Evolutionary conservation across 2,329 filamentous ascomycete species (phyloP).

Genomic region (Arthrobotrys pseudoclavata): DNA sequence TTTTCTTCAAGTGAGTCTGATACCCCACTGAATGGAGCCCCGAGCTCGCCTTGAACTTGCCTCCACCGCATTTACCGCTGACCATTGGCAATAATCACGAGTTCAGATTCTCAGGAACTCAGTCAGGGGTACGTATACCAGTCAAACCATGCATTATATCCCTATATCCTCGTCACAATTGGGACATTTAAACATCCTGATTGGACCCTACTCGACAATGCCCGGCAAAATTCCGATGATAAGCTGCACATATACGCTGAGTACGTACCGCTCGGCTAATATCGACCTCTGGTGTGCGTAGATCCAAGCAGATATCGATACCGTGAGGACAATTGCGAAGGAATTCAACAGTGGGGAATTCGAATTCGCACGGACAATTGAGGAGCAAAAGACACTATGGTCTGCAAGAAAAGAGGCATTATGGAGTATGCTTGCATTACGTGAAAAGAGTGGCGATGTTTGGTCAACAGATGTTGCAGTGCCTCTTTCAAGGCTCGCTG

Average conservation of each 20-base stretch:
- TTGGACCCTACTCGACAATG: slow-evolving; percentile 42
- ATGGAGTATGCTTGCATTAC: slow-evolving; percentile 81
- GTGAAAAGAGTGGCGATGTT: slow-evolving; percentile 74
- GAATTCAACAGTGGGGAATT: slow-evolving; percentile 73
- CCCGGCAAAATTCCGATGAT: slow-evolving; percentile 45
- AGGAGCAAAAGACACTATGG: slow-evolving; percentile 84
- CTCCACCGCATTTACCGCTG: slow-evolving; percentile 42
- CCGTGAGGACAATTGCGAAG: slow-evolving; percentile 76
- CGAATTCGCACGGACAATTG: slow-evolving; percentile 78
- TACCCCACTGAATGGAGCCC: not conserved
- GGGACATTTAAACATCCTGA: slow-evolving; percentile 41
- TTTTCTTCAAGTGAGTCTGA: slow-evolving; percentile 79
- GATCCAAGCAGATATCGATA: slow-evolving; percentile 75
- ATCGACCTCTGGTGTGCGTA: slow-evolving; percentile 62
- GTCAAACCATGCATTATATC: slow-evolving; percentile 57
- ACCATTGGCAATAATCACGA: slow-evolving; percentile 53
- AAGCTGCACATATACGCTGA: slow-evolving; percentile 50
- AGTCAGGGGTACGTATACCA: slow-evolving; percentile 58
- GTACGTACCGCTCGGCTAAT: slow-evolving; percentile 47
- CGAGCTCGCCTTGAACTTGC: slow-evolving; percentile 13
- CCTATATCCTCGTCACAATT: slow-evolving; percentile 19
- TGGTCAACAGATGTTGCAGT: slow-evolving; percentile 92
- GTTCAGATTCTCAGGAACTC: slow-evolving; percentile 58
- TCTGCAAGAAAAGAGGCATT: slow-evolving; percentile 85
- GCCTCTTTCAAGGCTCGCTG: slow-evolving; percentile 79